Evolutionary conservation across 2,329 filamentous ascomycete species (phyloP), one percentile per base, ranked within the genome.

Genomic region (Scleromitrula shiraiana): DNA sequence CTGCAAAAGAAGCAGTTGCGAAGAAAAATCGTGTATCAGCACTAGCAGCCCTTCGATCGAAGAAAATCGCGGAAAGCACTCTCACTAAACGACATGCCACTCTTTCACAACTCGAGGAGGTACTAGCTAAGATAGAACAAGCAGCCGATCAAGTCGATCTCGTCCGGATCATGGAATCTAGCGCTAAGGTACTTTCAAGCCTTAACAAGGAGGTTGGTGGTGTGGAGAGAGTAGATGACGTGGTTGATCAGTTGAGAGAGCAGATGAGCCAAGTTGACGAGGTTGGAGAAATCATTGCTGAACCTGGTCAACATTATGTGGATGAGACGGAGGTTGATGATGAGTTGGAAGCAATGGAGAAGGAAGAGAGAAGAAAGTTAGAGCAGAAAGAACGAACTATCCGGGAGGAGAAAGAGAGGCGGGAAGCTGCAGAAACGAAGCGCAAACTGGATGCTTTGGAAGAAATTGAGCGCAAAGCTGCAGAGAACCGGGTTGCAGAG

Each of bases 311-410:
- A 37, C 73, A 69, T 10, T 70, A 62, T 53, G 72, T 95, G 26
- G 88, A 95, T 64, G 90, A 95, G 61, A 75, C 62, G 17, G 90
- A 94, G 64, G 79, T 97, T 47, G 89, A 96, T 57, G 85, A 91
- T 51, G 91, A 96, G 69, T 74, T 97, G 39, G 84, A 85, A 56
- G 82, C 75, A 3, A 70, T 98, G 69, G 82, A 77, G 61, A 64
- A 59, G 46, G 67, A 73, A 48, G 71, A 68, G 40, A 69, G 73
- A 53, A 66, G 72, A 55, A 66, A 66, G 53, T 67, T 59, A 52
- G 66, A 69, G 41, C 65, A 67, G 37, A 64, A 68, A 35, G 56
- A 62, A 46, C 51, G 48, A 15, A 38, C 49, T 30, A 50, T 58
- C 22, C 58, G 41, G 29, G 59, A 62, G 40, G 59, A 57, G 40